Conservation (phyloP, 2,329 filamentous ascomycete species). For the Diaporthe destruens region DNA sequence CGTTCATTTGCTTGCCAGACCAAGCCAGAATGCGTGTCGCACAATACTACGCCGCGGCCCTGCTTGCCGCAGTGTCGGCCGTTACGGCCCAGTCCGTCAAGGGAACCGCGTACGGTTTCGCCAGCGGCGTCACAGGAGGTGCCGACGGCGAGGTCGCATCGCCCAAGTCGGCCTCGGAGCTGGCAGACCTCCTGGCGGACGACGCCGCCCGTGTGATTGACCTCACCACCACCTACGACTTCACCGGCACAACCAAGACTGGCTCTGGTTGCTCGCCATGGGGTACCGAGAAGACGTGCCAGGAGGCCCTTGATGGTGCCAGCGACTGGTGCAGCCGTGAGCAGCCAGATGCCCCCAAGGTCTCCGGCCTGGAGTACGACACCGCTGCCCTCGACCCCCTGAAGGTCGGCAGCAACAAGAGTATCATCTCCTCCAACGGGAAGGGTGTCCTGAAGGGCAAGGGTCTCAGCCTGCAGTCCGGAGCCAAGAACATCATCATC, state of each 20-base stretch:
- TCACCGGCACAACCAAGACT: conserved; percentile 66
- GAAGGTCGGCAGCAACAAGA: conserved; percentile 68
- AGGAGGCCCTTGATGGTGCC: conserved; percentile 71
- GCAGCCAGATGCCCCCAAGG: conserved; percentile 61
- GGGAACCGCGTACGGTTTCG: conserved; percentile 57
- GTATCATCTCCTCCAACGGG: conserved; percentile 65
- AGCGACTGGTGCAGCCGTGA: conserved; percentile 69
- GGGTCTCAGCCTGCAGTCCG: conserved; percentile 62
- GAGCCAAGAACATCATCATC: conserved; percentile 69
- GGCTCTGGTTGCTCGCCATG: conserved; percentile 69
- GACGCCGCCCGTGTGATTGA: conserved; percentile 68
- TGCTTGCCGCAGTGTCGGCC: conserved; percentile 45
- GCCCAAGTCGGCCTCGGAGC: conserved; percentile 65
- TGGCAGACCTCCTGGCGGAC: conserved; percentile 70
- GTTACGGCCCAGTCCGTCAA: conserved; percentile 48
- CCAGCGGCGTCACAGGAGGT: conserved; percentile 69
- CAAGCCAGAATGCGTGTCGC: conserved; percentile 32
- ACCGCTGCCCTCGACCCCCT: conserved; percentile 65
- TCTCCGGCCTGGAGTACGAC: conserved; percentile 58
- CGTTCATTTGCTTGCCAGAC: conserved; percentile 20
- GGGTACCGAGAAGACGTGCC: conserved; percentile 65
- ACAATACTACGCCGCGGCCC: conserved; percentile 36
- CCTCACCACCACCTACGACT: conserved; percentile 68
- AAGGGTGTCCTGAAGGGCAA: conserved; percentile 69
- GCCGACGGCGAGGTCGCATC: conserved; percentile 65